These are phyloP conservation scores for Cucurbita ficifolia DNA, from an alignment of 306 rosid species.

Conservation along the genomic window DNA sequence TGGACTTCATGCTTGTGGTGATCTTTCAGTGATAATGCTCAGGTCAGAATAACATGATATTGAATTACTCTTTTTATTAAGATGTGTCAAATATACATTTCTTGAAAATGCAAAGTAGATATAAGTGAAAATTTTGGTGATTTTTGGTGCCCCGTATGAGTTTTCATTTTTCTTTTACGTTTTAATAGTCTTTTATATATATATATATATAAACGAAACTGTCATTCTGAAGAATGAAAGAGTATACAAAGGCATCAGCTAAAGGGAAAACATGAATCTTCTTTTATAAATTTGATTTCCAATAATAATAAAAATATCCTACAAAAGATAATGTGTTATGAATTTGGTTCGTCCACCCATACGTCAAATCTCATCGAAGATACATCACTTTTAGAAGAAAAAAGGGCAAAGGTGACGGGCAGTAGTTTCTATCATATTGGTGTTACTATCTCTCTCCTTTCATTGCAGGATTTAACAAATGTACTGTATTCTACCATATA, in stretches of 20 bases:
- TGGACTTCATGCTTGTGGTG: constrained; percentile 99
- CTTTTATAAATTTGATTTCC: background rate
- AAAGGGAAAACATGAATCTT: background rate
- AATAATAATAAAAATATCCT: background rate
- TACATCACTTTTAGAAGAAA: background rate
- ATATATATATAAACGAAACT: too few relatives aligned
- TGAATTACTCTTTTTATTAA: background rate
- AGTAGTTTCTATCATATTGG: background rate
- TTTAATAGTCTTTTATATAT: too few relatives aligned
- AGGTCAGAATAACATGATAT: constrained; percentile 34
- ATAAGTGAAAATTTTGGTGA: background rate
- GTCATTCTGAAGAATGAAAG: too few relatives aligned
- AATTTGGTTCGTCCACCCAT: background rate
- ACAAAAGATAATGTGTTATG: background rate
- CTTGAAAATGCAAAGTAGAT: background rate
- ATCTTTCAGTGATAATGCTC: constrained; percentile 80
- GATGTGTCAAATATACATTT: background rate
- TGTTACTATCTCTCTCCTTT: background rate
- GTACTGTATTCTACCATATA: constrained; percentile 3
- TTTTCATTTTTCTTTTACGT: background rate
- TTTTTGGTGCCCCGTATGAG: background rate
- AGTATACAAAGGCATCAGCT: background rate
- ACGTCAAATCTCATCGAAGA: background rate
- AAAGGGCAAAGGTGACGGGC: background rate
- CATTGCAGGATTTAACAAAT: background rate